Evolutionary conservation across 208 protist genomes (phyloP), one percentile per base, ranked within the genome.

Genomic region (Novymonas esmeraldas): DNA sequence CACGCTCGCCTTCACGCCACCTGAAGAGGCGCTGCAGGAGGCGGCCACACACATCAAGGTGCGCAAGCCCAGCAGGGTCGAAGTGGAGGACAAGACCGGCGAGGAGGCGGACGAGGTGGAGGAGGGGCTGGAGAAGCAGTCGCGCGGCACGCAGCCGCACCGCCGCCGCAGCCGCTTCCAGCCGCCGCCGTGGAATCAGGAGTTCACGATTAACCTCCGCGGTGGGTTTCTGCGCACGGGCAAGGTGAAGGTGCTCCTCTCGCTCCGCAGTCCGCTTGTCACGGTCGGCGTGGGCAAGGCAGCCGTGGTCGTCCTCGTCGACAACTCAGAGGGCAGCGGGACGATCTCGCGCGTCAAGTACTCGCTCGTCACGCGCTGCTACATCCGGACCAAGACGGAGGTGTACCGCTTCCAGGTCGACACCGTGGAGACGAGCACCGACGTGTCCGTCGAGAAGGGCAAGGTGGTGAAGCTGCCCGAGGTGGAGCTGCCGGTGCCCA

Each of bases 261-360:
- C 80, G 7, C 51, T 95, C 36, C 84, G 87, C 58, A 91, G 89
- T 54, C 63, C 72, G 2, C 33, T 86, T 20, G 84, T 88, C 39
- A 49, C 67, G 6, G 41, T 76, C 13, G 57, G 64, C 34, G 33
- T 65, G 38, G 72, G 64, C 49, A 59, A 61, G 46, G 75, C 76
- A 1, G 33, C 48, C 36, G 59, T 70, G 56, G 70, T 45, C 18
- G 52, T 77, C 26, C 56, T 85, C 16, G 46, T 95, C 34, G 85
- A 90, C 64, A 92, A 95, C 62, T 64, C 72, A 3, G 45, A 86
- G 1, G 89, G 89, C 45, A 33, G 64, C 14, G 45, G 75, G 14
- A 57, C 33, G 55, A 87, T 95, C 42, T 76, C 54, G 26, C 70
- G 64, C 28, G 44, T 95, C 22, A 81, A 64, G 33, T 89, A 85